Evolutionary conservation across 768 basidiomycete genomes (phyloP), one percentile per base, ranked within the genome.

Genomic region (Suillus fuscotomentosus): DNA sequence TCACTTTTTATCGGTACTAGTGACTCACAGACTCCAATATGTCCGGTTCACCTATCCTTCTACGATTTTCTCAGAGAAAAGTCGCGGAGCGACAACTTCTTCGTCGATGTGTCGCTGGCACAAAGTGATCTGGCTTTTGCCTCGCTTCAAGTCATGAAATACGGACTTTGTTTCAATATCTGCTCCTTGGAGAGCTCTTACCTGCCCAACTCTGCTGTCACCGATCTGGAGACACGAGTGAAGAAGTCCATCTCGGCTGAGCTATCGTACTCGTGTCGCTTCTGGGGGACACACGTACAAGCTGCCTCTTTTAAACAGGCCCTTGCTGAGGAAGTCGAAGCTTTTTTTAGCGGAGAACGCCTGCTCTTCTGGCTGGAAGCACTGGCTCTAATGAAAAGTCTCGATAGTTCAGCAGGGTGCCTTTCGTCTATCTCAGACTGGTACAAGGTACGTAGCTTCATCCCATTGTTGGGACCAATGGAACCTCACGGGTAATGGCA

Each of bases 261-360:
- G 7, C 63, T 79, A 17, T 67, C 64, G 0, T 78, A 79, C 65
- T 66, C 75, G 15, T 77, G 78, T 65, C 62, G 65, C 36, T 76
- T 65, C 51, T 79, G 76, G 75, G 71, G 64, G 3, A 64, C 70
- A 53, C 79, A 80, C 65, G 55, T 78, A 11, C 36, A 47, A 13
- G 63, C 55, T 14, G 62, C 65, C 13, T 17, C 60, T 1, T 51
- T 57, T 43, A 31, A 64, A 24, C 13, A 34, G 3, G 15, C 36
- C 8, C 24, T 73, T 0, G 38, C 69, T 2, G 13, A 61, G 13
- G 53, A 67, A 36, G 36, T 77, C 31, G 59, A 69, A 54, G 43
- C 61, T 2, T 62, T 77, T 31, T 56, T 78, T 27, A 24, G 71
- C n/a, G 27, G 43, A 9, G 60, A 68, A 3, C 48, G 48, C 24